A percentile compares a stretch with the other conserved stretches of the same genome.
Evolutionary conservation across 176 grass and related monocot species (phyloP).

Genomic region (Chloris gayana): DNA sequence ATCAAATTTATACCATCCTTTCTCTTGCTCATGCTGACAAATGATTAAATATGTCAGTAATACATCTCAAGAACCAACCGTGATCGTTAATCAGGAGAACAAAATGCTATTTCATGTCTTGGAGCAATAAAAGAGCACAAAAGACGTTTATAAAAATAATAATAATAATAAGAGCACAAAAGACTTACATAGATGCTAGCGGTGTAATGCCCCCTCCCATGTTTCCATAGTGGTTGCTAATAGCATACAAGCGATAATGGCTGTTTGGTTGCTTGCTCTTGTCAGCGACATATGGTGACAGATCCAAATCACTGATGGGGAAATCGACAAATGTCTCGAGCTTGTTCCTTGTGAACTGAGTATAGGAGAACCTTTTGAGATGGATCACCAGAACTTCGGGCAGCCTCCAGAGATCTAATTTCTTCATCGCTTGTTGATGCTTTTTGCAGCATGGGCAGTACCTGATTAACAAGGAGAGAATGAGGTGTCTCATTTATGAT

Average conservation of each 20-base stretch:
- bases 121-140: background rate
- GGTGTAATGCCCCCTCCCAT: constrained; percentile 95
- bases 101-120: background rate
- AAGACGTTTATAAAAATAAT: too few relatives aligned
- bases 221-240: constrained; percentile 92
- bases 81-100: constrained; percentile 5
- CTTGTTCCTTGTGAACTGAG: constrained; percentile 84
- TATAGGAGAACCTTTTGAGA: constrained; percentile 91
- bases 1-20: constrained; percentile 90
- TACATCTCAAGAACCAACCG: background rate
- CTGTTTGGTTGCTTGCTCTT: constrained; percentile 42
- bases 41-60: constrained; percentile 43
- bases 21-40: constrained; percentile 72
- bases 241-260: constrained; percentile 71
- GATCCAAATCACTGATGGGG: constrained; percentile 71
- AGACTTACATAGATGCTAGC: constrained; percentile 80
- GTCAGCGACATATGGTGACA: constrained; percentile 62
- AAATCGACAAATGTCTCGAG: constrained; percentile 93
- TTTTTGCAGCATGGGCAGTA: constrained; percentile 90
- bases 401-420: constrained; percentile 92
- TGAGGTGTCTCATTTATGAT: constrained; percentile 29
- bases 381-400: constrained; percentile 94
- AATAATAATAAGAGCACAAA: background rate
- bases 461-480: constrained; percentile 55
- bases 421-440: constrained; percentile 91